Evolutionary conservation across 2,329 filamentous ascomycete genomes (phyloP).

Genomic region (Ophiostoma montium): DNA sequence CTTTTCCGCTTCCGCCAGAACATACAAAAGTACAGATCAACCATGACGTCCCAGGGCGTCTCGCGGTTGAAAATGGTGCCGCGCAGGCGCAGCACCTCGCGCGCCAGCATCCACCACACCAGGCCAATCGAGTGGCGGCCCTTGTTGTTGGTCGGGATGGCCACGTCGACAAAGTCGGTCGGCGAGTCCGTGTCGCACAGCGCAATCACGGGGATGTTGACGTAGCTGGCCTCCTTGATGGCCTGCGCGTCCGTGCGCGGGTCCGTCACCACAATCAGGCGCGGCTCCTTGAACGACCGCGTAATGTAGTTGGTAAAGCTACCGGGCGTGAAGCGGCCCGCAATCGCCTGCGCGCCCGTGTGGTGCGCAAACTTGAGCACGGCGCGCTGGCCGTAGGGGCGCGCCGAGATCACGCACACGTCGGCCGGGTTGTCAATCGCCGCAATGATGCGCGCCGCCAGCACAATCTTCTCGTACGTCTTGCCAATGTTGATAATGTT

Average conservation of each 20-base stretch:
- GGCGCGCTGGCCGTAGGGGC: conserved; percentile 98
- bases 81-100: conserved; percentile 97
- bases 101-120: conserved; percentile 98
- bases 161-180: conserved; percentile 98
- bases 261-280: conserved; percentile 98
- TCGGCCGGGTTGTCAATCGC: conserved; percentile 99
- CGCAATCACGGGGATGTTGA: conserved; percentile 99
- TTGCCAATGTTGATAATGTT: conserved; percentile 99
- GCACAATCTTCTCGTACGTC: conserved; percentile 99
- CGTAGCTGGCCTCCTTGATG: conserved; percentile 99
- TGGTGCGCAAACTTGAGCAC: conserved; percentile 99
- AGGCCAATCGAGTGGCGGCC: conserved; percentile 97
- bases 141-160: conserved; percentile 99
- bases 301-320: conserved; percentile 99
- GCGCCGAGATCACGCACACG: conserved; percentile 97
- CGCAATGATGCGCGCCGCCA: conserved; percentile 96
- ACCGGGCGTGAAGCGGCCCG: conserved; percentile 99
- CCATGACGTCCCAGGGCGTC: conserved; percentile 97
- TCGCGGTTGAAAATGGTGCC: conserved; percentile 94
- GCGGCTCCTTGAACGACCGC: conserved; percentile 99
- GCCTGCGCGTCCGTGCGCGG: conserved; percentile 99
- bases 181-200: conserved; percentile 98
- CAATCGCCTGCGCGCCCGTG: conserved; percentile 95
- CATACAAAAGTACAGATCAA: conserved; percentile 97
- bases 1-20: conserved; percentile 13